Evolutionary conservation across 805 yeast species (phyloP).

Genomic region (Starmerella ratchasimensis): DNA sequence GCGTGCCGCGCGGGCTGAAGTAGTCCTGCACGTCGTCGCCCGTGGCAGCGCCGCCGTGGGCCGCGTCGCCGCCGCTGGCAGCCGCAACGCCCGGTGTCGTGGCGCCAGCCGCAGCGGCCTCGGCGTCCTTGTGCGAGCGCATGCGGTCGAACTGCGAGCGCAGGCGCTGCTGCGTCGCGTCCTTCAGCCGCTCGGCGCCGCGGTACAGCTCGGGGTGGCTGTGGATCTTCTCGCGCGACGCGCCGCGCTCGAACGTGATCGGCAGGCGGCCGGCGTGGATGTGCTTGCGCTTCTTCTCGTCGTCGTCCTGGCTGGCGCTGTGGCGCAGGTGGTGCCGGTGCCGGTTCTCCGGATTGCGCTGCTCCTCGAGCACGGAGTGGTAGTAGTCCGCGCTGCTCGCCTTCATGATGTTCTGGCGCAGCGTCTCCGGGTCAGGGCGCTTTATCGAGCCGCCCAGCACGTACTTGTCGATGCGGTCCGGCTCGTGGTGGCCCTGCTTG

Average conservation of each 20-base stretch:
- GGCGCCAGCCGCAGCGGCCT: too few species aligned
- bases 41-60: too few species aligned
- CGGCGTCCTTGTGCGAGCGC: too few species aligned
- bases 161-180: neutral
- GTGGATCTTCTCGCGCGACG: too few species aligned
- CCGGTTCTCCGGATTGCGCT: neutral
- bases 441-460: constrained; percentile 13
- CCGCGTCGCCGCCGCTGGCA: too few species aligned
- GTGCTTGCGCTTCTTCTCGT: neutral
- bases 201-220: neutral
- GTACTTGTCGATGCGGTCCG: constrained; percentile 19
- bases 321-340: neutral
- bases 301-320: neutral
- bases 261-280: too few species aligned
- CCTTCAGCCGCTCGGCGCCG: neutral
- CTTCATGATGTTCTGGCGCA: neutral
- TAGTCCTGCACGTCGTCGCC: too few species aligned
- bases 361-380: neutral
- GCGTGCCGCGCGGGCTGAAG: too few species aligned
- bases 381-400: constrained; percentile 1
- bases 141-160: too few species aligned
- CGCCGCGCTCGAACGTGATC: too few species aligned
- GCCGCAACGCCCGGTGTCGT: too few species aligned
- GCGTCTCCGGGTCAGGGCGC: constrained; percentile 5
- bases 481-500: constrained; percentile 18